A percentile compares a stretch with the other conserved stretches of the same genome.
phyloP scores from a whole-genome alignment of 495 filamentous ascomycete species.

The Aspergillus ellipticus region DNA sequence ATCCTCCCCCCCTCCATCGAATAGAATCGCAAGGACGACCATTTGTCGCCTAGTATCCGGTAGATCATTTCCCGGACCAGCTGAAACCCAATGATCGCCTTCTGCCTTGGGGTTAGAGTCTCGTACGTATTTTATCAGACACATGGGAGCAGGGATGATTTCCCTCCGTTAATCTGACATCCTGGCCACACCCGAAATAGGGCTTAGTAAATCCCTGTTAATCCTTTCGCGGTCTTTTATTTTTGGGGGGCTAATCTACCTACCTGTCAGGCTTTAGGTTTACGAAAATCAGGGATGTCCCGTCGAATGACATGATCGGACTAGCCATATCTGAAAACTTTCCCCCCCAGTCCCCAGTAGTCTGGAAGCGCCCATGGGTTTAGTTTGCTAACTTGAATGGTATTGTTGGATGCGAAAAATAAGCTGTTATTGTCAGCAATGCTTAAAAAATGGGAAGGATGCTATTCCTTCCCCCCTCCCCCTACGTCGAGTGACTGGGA shows the following conservation, averaged over 20 bases:
- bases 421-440: not conserved
- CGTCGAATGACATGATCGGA: not conserved
- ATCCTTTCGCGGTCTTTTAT: not conserved
- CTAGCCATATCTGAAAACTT: not conserved
- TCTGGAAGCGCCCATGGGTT: not conserved
- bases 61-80: not conserved
- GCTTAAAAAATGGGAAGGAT: not conserved
- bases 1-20: too few relatives aligned
- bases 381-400: not conserved
- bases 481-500: too few relatives aligned
- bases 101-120: not conserved
- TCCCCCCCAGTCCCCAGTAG: too few relatives aligned
- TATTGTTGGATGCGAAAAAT: not conserved
- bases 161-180: not conserved
- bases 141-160: conserved; percentile 10
- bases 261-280: not conserved
- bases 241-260: not conserved
- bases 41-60: not conserved
- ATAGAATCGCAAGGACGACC: not conserved
- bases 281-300: not conserved
- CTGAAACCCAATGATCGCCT: conserved; percentile 1
- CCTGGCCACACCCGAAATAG: not conserved
- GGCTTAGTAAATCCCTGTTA: conserved; percentile 1
- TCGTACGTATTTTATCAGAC: not conserved
- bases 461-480: too few relatives aligned